These are phyloP conservation scores for Trichomonascaceae sp. DNA, from an alignment of 1,139 yeast species.

Conservation along the genomic window DNA sequence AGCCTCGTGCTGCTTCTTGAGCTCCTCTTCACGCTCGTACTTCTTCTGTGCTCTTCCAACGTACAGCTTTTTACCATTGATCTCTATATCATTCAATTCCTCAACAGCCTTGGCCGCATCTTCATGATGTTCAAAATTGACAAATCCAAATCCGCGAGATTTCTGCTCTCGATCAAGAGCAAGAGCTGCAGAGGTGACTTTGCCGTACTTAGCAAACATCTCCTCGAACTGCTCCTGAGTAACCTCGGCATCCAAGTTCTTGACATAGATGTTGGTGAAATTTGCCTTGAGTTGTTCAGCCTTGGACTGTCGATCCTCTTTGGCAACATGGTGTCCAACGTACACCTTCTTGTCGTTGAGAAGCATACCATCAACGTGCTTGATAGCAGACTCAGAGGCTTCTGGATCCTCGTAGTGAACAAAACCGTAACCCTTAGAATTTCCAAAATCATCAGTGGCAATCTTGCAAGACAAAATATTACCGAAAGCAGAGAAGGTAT, in stretches of 20 bases:
- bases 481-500: slow-evolving; percentile 96
- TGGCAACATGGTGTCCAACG: slow-evolving; percentile 92
- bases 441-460: slow-evolving; percentile 90
- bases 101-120: slow-evolving; percentile 79
- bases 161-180: slow-evolving; percentile 83
- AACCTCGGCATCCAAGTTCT: slow-evolving; percentile 74
- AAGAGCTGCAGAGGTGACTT: slow-evolving; percentile 76
- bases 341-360: slow-evolving; percentile 94
- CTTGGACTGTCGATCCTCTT: slow-evolving; percentile 93
- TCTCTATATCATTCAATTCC: slow-evolving; percentile 58
- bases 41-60: slow-evolving; percentile 95
- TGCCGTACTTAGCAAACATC: slow-evolving; percentile 69
- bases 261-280: slow-evolving; percentile 92
- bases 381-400: slow-evolving; percentile 93
- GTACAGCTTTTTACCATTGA: slow-evolving; percentile 67
- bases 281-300: slow-evolving; percentile 86
- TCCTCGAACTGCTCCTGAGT: slow-evolving; percentile 65
- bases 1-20: slow-evolving; percentile 76
- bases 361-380: slow-evolving; percentile 97
- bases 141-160: slow-evolving; percentile 93
- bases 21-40: slow-evolving; percentile 82
- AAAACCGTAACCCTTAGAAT: slow-evolving; percentile 94
- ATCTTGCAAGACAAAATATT: slow-evolving; percentile 94
- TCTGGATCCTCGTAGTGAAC: slow-evolving; percentile 94
- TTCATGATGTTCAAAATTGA: slow-evolving; percentile 73